Conservation (phyloP, 495 filamentous ascomycete species). For the Aspergillus kassunensis region DNA sequence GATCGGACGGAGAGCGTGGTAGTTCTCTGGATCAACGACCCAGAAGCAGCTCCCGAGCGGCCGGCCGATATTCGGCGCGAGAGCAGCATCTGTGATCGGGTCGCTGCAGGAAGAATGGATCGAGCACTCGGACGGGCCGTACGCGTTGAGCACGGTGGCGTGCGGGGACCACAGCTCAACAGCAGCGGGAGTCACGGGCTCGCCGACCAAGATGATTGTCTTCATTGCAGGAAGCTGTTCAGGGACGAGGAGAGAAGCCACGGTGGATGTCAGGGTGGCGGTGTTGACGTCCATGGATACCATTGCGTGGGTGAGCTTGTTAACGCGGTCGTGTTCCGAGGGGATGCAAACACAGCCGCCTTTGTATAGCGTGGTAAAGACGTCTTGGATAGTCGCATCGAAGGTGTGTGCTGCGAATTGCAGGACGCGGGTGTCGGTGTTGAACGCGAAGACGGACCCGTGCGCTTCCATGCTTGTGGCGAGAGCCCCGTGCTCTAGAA, state of each 20-base stretch:
- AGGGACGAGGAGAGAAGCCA: slow-evolving; percentile 20
- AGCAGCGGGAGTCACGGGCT: slow-evolving; percentile 14
- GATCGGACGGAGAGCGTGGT: slow-evolving; percentile 32
- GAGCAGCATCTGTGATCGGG: neutral
- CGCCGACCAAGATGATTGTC: slow-evolving; percentile 23
- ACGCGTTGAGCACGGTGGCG: slow-evolving; percentile 5
- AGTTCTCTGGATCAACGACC: slow-evolving; percentile 9
- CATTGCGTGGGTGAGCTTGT: slow-evolving; percentile 24
- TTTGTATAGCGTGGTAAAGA: slow-evolving; percentile 46
- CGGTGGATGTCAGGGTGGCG: slow-evolving; percentile 25
- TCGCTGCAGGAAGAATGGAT: neutral
- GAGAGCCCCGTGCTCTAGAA: slow-evolving; percentile 32
- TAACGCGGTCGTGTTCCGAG: slow-evolving; percentile 26
- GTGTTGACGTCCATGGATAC: slow-evolving; percentile 17
- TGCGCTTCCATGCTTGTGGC: neutral
- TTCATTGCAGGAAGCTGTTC: slow-evolving; percentile 16
- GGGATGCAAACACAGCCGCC: slow-evolving; percentile 40
- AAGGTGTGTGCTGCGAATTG: slow-evolving; percentile 58
- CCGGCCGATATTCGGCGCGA: neutral
- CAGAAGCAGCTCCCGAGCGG: neutral
- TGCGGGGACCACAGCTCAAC: slow-evolving; percentile 16
- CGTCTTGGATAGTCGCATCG: slow-evolving; percentile 52
- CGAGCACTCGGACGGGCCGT: slow-evolving; percentile 8
- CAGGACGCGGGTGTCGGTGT: slow-evolving; percentile 39
- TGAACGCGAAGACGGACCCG: neutral